A percentile compares a stretch with the other conserved stretches of the same genome.
Conservation (phyloP, 768 basidiomycete species). For the Xanthoconium purpureum region DNA sequence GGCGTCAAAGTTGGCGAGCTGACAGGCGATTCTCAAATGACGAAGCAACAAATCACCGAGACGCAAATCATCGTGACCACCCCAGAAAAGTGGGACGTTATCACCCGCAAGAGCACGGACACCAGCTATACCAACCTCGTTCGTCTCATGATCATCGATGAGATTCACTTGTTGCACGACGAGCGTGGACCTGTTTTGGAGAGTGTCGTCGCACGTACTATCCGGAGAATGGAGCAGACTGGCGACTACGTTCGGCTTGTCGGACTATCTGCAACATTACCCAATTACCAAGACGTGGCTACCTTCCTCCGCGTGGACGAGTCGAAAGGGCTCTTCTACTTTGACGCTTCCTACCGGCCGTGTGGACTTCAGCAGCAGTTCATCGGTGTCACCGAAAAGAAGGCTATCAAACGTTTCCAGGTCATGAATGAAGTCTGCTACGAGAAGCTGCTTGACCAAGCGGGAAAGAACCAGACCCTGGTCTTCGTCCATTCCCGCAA, state of each 20-base stretch:
- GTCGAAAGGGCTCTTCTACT: constrained; percentile 92
- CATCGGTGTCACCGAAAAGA: constrained; percentile 97
- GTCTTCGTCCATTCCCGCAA: constrained; percentile 99
- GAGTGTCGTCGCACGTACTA: constrained; percentile 83
- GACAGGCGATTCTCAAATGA: constrained; percentile 97
- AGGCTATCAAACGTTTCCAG: constrained; percentile 97
- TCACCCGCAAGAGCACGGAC: constrained; percentile 96
- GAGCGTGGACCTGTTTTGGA: constrained; percentile 97
- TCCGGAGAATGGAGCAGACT: constrained; percentile 93
- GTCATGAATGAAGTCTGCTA: constrained; percentile 99
- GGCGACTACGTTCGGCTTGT: constrained; percentile 90
- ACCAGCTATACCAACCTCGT: constrained; percentile 97
- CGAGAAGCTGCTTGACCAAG: constrained; percentile 95
- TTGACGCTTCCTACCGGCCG: constrained; percentile 90
- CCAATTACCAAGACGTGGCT: constrained; percentile 97
- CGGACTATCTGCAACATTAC: constrained; percentile 95
- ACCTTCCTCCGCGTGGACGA: constrained; percentile 94
- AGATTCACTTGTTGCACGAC: constrained; percentile 96
- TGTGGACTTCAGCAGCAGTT: constrained; percentile 96
- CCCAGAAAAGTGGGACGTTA: constrained; percentile 99
- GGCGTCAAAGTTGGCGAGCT: constrained; percentile 91
- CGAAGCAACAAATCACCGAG: constrained; percentile 93
- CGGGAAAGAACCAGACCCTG: constrained; percentile 84
- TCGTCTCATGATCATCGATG: constrained; percentile 94
- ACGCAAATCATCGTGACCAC: constrained; percentile 99